Percentiles rank a stretch among this genome's conserved stretches.
Conservation (phyloP, 495 filamentous ascomycete genomes). For the Podospora comata region DNA sequence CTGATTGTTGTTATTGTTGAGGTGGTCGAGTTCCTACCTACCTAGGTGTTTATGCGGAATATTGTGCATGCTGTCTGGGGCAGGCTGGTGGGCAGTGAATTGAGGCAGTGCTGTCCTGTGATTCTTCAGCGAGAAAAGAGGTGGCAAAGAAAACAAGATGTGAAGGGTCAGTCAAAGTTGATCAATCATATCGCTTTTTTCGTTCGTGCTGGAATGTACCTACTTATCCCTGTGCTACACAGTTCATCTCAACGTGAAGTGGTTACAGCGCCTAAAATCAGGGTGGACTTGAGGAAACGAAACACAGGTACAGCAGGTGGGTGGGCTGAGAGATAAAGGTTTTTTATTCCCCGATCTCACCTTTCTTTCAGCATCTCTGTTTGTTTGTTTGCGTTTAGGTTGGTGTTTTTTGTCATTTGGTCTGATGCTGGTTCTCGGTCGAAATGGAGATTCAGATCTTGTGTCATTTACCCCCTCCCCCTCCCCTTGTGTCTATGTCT, state of each 20-base stretch:
- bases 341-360: background rate
- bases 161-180: too few relatives aligned
- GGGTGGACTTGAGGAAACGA: background rate
- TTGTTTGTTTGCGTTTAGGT: background rate
- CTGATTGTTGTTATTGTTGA: too few relatives aligned
- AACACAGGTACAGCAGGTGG: background rate
- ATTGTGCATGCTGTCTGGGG: too few relatives aligned
- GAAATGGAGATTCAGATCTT: background rate
- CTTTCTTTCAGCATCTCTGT: background rate
- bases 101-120: too few relatives aligned
- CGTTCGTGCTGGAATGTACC: too few relatives aligned
- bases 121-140: too few relatives aligned
- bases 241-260: background rate
- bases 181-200: too few relatives aligned
- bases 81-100: too few relatives aligned
- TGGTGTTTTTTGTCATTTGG: background rate
- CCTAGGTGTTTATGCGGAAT: too few relatives aligned
- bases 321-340: background rate
- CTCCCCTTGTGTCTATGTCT: background rate
- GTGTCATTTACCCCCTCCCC: background rate
- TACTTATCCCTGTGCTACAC: too few relatives aligned
- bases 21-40: too few relatives aligned
- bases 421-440: background rate
- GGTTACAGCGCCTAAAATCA: background rate
- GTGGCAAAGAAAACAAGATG: too few relatives aligned